Evolutionary conservation across 2,329 filamentous ascomycete species (phyloP), one percentile per base, ranked within the genome.

Genomic region (Apiospora arundinis): DNA sequence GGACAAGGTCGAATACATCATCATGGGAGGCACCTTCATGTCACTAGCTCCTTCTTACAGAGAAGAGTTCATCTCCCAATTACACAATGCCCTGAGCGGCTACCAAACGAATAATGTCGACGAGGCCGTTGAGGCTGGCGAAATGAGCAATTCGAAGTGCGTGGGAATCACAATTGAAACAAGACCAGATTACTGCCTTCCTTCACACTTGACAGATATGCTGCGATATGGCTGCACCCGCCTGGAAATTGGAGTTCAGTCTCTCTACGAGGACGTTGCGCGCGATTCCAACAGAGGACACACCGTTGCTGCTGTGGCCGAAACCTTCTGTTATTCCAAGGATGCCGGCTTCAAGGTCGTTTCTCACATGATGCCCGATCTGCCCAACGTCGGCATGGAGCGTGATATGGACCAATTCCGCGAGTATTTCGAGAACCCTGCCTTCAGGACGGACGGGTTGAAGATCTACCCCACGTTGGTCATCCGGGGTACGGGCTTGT

Each of bases 21-120:
- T 99, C 80, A 99, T 99, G 96, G 96, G 96, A 72, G 96, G 96
- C 75, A 99, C 96, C 0, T 99, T 99, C 83, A 99, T 99, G 97
- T 98, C 95, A 2, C 84, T 99, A 37, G 89, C 95, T 11, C 91
- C 95, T 77, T 91, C 92, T 32, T 99, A 99, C 82, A 88, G 96
- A 40, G 94, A 99, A 73, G 91, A 93, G 71, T 99, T 99, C 78
- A 97, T 99, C 72, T 92, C 95, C 0, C 95, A 98, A 79, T 88
- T 99, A 68, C 96, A 99, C 84, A 99, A 99, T 80, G 96, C 96
- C 1, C 89, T 99, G 9, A 98, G 95, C 75, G 96, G 96, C 9
- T 99, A 99, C 80, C 94, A 97, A 78, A 97, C 95, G 0, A 92
- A 91, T 56, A 94, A 97, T 74, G 96, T 99, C 16, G 95, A 99